Percentiles rank a stretch among this genome's conserved stretches.
Evolutionary conservation across 306 rosid genomes (phyloP).

Genomic region (Canavalia ensiformis): DNA sequence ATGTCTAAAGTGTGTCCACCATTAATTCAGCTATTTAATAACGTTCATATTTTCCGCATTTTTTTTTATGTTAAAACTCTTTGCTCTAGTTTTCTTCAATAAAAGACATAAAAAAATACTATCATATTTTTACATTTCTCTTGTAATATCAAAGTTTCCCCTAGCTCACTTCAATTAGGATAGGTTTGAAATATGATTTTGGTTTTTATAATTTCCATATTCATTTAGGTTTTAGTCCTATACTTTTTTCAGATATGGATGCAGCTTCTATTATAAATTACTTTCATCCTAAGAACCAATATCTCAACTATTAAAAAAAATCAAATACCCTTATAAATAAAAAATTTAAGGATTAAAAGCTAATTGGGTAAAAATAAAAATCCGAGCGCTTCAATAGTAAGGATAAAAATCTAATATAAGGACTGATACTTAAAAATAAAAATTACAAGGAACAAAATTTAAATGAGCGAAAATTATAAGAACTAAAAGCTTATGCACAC

Average conservation of each 20-base stretch:
- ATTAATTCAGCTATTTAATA: slow-evolving; percentile 28
- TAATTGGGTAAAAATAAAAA: not conserved
- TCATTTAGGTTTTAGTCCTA: not conserved
- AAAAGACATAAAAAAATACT: not conserved
- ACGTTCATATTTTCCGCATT: slow-evolving; percentile 5
- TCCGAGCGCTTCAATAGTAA: not conserved
- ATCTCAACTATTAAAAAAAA: not conserved
- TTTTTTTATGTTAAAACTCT: not conserved
- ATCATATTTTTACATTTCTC: slow-evolving; percentile 10
- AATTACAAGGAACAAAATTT: not conserved
- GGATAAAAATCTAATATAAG: not conserved
- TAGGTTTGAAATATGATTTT: not conserved
- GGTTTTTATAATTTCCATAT: not conserved
- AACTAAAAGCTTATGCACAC: not conserved
- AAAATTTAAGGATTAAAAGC: not conserved
- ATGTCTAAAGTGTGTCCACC: slow-evolving; percentile 47
- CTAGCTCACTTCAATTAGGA: not conserved
- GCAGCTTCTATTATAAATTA: not conserved
- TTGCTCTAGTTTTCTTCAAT: not conserved
- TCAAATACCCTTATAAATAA: not conserved
- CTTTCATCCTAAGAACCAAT: not conserved
- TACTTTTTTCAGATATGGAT: not conserved
- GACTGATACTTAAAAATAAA: not conserved
- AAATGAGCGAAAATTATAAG: not conserved
- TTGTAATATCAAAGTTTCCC: not conserved